phyloP scores from a whole-genome alignment of 2,329 filamentous ascomycete species.

The Colletotrichum neosansevieriae region DNA sequence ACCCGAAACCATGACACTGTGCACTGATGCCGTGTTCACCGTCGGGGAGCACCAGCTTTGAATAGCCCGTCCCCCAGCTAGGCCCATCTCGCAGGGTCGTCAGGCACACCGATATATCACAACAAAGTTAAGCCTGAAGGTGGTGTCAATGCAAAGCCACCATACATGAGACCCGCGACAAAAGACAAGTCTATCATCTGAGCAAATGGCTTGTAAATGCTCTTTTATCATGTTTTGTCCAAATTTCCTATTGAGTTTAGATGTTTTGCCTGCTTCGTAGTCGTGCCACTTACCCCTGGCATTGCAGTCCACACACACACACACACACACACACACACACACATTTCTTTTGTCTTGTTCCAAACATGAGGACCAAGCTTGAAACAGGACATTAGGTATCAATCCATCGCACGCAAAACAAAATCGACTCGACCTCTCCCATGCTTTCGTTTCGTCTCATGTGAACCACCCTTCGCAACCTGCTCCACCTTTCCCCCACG shows the following conservation, averaged over 20 bases:
- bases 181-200: neutral
- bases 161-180: constrained; percentile 1
- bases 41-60: neutral
- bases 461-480: constrained; percentile 24
- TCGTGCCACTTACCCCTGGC: neutral
- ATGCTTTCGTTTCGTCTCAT: constrained; percentile 38
- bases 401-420: constrained; percentile 32
- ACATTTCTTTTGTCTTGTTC: constrained; percentile 19
- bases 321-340: neutral
- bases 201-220: neutral
- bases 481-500: constrained; percentile 3
- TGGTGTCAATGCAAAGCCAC: constrained; percentile 23
- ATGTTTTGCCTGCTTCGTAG: constrained; percentile 18
- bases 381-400: constrained; percentile 36
- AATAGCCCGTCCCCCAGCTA: constrained; percentile 1
- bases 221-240: constrained; percentile 34
- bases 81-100: neutral
- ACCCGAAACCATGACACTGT: constrained; percentile 25
- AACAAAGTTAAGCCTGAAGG: constrained; percentile 1
- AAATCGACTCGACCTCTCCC: constrained; percentile 26
- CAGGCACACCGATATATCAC: neutral
- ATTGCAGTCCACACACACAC: neutral
- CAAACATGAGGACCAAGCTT: constrained; percentile 31
- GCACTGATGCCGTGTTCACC: neutral
- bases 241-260: constrained; percentile 18